Evolutionary conservation across 2,329 filamentous ascomycete genomes (phyloP).

Genomic region (Colletotrichum aenigma): DNA sequence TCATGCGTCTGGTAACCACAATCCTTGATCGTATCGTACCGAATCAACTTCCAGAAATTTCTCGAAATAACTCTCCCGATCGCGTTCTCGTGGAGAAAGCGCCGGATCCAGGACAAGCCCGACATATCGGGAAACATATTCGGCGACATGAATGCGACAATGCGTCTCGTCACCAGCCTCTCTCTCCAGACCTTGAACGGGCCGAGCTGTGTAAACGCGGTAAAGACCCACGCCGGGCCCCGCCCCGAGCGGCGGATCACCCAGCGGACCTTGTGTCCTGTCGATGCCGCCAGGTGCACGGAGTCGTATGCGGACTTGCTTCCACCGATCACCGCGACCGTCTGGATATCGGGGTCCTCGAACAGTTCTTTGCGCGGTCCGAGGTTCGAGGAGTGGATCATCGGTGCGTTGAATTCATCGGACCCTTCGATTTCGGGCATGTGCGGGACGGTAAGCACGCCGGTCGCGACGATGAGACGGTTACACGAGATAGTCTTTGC

Average conservation of each 20-base stretch:
- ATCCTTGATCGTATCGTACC: conserved; percentile 26
- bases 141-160: conserved; percentile 47
- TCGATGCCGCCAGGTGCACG: conserved; percentile 59
- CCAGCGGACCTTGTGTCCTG: conserved; percentile 59
- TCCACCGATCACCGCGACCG: conserved; percentile 60
- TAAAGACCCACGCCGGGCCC: conserved; percentile 57
- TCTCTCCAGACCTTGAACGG: conserved; percentile 55
- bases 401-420: conserved; percentile 51
- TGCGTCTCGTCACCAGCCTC: conserved; percentile 49
- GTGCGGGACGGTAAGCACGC: conserved; percentile 61
- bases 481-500: conserved; percentile 27
- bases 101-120: conserved; percentile 25
- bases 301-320: conserved; percentile 69
- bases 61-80: conserved; percentile 36
- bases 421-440: conserved; percentile 55
- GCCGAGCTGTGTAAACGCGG: conserved; percentile 51
- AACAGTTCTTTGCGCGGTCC: conserved; percentile 32
- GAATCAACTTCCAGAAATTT: conserved; percentile 56
- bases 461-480: conserved; percentile 66
- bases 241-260: conserved; percentile 63
- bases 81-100: conserved; percentile 23
- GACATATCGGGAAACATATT: conserved; percentile 26
- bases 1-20: conserved; percentile 43
- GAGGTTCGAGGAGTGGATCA: conserved; percentile 65
- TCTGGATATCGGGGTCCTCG: conserved; percentile 35